These are phyloP conservation scores for Debaryomyces subglobosus DNA, from an alignment of 1,139 yeast genomes.

Conservation along the genomic window DNA sequence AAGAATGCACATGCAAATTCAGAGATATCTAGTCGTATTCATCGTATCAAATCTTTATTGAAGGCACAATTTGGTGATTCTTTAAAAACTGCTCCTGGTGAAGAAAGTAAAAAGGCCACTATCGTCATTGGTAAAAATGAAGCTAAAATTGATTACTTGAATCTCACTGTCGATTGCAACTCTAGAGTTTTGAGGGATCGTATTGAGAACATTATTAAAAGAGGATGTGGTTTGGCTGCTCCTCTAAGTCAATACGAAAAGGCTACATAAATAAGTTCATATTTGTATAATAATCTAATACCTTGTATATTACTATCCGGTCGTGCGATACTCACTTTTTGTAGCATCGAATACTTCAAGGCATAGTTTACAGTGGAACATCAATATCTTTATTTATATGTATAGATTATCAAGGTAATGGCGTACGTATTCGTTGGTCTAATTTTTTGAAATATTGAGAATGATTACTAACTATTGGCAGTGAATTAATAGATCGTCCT, in stretches of 20 bases:
- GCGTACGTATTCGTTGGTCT: constrained; percentile 12
- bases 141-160: constrained; percentile 69
- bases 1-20: constrained; percentile 37
- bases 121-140: constrained; percentile 71
- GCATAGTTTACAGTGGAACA: not conserved
- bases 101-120: constrained; percentile 48
- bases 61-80: constrained; percentile 89
- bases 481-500: constrained; percentile 71
- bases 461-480: constrained; percentile 25
- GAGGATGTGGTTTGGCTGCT: constrained; percentile 82
- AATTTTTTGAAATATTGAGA: not conserved
- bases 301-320: not conserved
- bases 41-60: constrained; percentile 64
- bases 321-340: constrained; percentile 6
- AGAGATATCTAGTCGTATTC: constrained; percentile 55
- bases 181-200: constrained; percentile 81
- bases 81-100: constrained; percentile 43
- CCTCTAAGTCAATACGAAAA: constrained; percentile 56
- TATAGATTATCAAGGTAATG: constrained; percentile 8
- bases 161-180: constrained; percentile 71
- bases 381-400: not conserved
- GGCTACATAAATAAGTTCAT: constrained; percentile 3
- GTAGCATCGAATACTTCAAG: not conserved
- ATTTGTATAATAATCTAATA: not conserved
- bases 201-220: constrained; percentile 74